Percentiles rank a stretch among this genome's conserved stretches.
phyloP scores from a whole-genome alignment of 352 stramenopile genomes.

The Phytophthora sp. region DNA sequence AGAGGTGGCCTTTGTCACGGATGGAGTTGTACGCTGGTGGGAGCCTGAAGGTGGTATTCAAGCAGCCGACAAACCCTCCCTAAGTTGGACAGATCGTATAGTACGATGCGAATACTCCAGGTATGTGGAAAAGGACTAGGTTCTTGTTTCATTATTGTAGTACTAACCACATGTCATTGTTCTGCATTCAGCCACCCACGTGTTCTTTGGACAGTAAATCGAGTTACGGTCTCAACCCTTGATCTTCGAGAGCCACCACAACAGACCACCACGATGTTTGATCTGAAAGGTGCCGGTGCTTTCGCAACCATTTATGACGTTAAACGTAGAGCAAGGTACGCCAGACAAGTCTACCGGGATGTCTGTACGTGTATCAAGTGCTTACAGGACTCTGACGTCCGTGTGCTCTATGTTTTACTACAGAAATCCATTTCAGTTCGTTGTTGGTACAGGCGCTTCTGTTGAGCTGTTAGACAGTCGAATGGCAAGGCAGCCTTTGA shows the following conservation, averaged over 20 bases:
- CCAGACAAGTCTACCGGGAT: no score
- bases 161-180: neutral
- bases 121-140: constrained; percentile 33
- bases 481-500: constrained; percentile 60
- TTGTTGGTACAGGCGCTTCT: constrained; percentile 67
- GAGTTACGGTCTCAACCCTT: constrained; percentile 42
- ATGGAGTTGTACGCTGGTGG: constrained; percentile 62
- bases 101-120: constrained; percentile 77
- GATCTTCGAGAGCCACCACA: constrained; percentile 54
- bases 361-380: no score
- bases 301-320: constrained; percentile 65
- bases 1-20: constrained; percentile 62
- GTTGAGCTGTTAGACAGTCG: constrained; percentile 75
- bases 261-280: constrained; percentile 52
- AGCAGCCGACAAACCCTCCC: constrained; percentile 26
- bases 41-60: constrained; percentile 50
- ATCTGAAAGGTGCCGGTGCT: constrained; percentile 43
- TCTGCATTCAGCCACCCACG: constrained; percentile 59
- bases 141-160: no score
- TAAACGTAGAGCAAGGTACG: constrained; percentile 65
- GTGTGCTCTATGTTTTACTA: no score
- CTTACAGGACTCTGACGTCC: no score
- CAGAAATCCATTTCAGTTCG: constrained; percentile 76
- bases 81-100: constrained; percentile 40
- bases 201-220: constrained; percentile 69